Conservation (phyloP, 257 asterid genomes). For the Nicotiana paniculata region DNA sequence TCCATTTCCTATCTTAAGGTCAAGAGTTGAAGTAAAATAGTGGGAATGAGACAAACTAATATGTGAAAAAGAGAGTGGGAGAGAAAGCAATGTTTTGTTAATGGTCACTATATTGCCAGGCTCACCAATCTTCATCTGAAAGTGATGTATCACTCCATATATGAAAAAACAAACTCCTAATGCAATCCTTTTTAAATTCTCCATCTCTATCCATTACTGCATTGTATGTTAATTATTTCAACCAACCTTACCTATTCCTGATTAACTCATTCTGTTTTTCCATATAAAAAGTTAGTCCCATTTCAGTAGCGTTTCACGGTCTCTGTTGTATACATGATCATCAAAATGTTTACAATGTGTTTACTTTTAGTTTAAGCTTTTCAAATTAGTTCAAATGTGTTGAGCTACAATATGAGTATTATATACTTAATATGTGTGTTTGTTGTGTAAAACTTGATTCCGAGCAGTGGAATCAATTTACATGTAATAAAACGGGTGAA, state of each 20-base stretch:
- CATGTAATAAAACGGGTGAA: no score
- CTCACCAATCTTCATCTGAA: conserved; percentile 15
- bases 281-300: not conserved
- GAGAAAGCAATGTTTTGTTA: conserved; percentile 5
- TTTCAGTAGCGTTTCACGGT: not conserved
- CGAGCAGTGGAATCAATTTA: no score
- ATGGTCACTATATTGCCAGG: conserved; percentile 22
- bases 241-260: conserved; percentile 23
- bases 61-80: not conserved
- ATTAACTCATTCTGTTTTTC: not conserved
- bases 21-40: not conserved
- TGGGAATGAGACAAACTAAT: conserved; percentile 2
- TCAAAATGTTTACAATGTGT: not conserved
- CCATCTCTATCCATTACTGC: conserved; percentile 6
- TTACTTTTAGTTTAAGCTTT: not conserved
- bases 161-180: not conserved
- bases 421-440: no score
- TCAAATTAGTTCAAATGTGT: no score
- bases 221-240: conserved; percentile 16
- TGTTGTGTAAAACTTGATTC: no score
- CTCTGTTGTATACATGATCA: not conserved
- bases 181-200: not conserved
- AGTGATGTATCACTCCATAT: conserved; percentile 19
- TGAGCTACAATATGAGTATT: no score
- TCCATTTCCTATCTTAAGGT: not conserved